Percentiles rank a stretch among this genome's conserved stretches.
phyloP scores from a whole-genome alignment of 805 yeast genomes.

The Wickerhamiella domercqiae region DNA sequence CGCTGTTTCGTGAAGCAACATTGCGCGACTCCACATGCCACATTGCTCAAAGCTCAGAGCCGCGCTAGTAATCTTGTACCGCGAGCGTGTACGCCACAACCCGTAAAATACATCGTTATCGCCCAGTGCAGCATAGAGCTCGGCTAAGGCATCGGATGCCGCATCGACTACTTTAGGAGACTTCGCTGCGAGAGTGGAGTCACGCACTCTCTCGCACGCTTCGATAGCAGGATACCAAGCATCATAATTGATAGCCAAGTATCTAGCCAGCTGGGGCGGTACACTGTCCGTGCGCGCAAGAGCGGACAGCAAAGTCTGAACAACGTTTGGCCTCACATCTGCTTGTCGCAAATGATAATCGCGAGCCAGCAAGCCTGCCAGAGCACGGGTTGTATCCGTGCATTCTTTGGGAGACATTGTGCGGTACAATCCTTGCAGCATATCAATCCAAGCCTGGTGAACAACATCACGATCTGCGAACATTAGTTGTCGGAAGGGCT shows the following conservation, averaged over 20 bases:
- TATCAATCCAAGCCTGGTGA: slow-evolving; percentile 64
- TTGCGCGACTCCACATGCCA: slow-evolving; percentile 89
- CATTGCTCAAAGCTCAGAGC: slow-evolving; percentile 90
- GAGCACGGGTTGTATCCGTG: slow-evolving; percentile 66
- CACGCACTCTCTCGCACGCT: slow-evolving; percentile 57
- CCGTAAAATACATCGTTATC: slow-evolving; percentile 98
- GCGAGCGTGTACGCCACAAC: slow-evolving; percentile 91
- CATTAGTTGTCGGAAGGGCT: slow-evolving; percentile 64
- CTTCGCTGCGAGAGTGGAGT: slow-evolving; percentile 11
- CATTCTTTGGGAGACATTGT: slow-evolving; percentile 59
- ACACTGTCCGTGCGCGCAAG: slow-evolving; percentile 56
- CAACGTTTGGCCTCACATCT: slow-evolving; percentile 71
- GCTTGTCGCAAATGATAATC: slow-evolving; percentile 90
- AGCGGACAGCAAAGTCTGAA: slow-evolving; percentile 72
- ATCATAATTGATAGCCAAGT: slow-evolving; percentile 70
- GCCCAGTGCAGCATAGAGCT: slow-evolving; percentile 71
- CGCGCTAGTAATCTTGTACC: slow-evolving; percentile 80
- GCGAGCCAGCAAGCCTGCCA: slow-evolving; percentile 66
- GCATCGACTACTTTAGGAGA: slow-evolving; percentile 66
- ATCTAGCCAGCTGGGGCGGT: slow-evolving; percentile 89
- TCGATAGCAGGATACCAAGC: slow-evolving; percentile 85
- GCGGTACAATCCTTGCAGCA: slow-evolving; percentile 68
- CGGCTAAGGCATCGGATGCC: slow-evolving; percentile 79
- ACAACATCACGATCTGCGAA: slow-evolving; percentile 69
- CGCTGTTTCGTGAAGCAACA: slow-evolving; percentile 86